These are phyloP conservation scores for Colletotrichum nymphaeae DNA, from an alignment of 2,329 filamentous ascomycete species.

Conservation along the genomic window DNA sequence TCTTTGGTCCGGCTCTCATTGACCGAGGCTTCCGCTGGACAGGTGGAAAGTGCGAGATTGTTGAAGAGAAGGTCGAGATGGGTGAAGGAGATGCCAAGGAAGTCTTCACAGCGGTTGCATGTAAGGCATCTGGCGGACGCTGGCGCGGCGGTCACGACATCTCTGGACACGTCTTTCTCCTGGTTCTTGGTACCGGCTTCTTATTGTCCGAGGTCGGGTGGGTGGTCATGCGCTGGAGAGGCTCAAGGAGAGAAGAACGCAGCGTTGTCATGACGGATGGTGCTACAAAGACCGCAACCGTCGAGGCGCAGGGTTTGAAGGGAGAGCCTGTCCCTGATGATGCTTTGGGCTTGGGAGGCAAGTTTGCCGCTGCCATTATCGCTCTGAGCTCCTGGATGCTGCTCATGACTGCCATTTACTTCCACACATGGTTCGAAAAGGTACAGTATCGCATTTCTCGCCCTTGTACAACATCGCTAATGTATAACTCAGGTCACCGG, in stretches of 20 bases:
- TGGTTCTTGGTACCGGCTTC: constrained; percentile 86
- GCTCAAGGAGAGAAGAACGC: constrained; percentile 67
- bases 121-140: constrained; percentile 81
- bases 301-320: constrained; percentile 51
- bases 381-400: constrained; percentile 92
- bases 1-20: constrained; percentile 89
- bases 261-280: constrained; percentile 75
- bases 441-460: constrained; percentile 54
- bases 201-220: constrained; percentile 82
- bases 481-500: constrained; percentile 60
- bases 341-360: constrained; percentile 57
- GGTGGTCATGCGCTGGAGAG: constrained; percentile 59
- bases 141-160: constrained; percentile 98
- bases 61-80: constrained; percentile 58
- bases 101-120: constrained; percentile 80
- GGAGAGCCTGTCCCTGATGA: constrained; percentile 16
- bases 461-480: constrained; percentile 37
- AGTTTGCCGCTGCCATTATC: constrained; percentile 73
- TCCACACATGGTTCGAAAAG: constrained; percentile 99
- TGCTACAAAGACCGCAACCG: constrained; percentile 68
- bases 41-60: constrained; percentile 82
- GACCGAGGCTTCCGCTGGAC: constrained; percentile 91
- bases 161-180: constrained; percentile 92
- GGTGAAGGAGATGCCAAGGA: constrained; percentile 59
- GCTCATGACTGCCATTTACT: constrained; percentile 98